Evolutionary conservation across 306 rosid species (phyloP), one percentile per base, ranked within the genome.

Genomic region (Acacia acuminata): DNA sequence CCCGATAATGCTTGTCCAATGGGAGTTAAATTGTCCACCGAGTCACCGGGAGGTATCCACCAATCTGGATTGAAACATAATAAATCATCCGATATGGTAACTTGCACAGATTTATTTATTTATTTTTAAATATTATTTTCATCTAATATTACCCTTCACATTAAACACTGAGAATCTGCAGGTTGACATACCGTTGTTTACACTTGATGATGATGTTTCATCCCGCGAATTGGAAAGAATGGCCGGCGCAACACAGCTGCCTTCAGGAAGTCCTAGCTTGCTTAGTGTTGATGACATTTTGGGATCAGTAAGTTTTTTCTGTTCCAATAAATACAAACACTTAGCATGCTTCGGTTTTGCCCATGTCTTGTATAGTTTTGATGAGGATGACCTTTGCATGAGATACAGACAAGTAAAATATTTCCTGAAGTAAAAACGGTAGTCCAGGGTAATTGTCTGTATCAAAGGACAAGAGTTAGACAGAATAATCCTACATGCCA

Each of bases 1-100:
- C 97, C 96, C 0, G 97, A 94, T 77, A 97, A 91, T 82, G 87
- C 89, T 32, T 96, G 99, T 88, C 98, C 94, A 22, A 71, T 88
- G 74, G 99, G 96, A 87, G 81, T 77, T 61, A 96, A 92, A 71
- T 84, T 88, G 73, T 89, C 86, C 32, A 32, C 36, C 20, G 90
- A 86, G 70, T 79, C 92, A 38, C 79, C 90, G 5, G 79, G 81
- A 85, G 84, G 88, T 70, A 65, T 86, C 40, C 64, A 82, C 83
- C 87, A 82, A 67, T 77, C 85, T 44, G 90, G 86, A 66, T 48
- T 91, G 63, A 80, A 86, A 40, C 89, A 85, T 0, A 83, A 84
- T 36, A 82, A 85, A 63, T 70, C 80, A 76, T 42, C 81, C 47
- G 86, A 92, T 73, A 83, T 76, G 90, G 96, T 92, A 80, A 71